Evolutionary conservation across 2,329 filamentous ascomycete species (phyloP).

Genomic region (Neoscytalidium dimidiatum): DNA sequence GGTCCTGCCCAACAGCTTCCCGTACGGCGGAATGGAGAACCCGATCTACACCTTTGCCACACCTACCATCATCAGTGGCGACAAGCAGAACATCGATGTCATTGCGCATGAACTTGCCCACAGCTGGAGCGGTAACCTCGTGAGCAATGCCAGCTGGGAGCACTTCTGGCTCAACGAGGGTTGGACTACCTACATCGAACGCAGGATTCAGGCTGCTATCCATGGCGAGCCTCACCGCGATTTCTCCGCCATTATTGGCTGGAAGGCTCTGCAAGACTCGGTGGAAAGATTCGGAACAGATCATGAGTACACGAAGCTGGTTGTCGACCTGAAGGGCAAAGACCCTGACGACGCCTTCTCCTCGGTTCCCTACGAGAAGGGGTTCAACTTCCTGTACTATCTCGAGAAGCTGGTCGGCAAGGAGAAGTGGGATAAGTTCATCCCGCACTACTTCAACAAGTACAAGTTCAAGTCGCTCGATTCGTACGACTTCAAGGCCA

Average conservation of each 20-base stretch:
- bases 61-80: constrained; percentile 87
- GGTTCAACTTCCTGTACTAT: constrained; percentile 90
- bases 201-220: constrained; percentile 73
- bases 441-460: constrained; percentile 87
- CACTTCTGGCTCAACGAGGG: constrained; percentile 74
- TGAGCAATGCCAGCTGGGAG: constrained; percentile 78
- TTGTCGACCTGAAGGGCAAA: constrained; percentile 82
- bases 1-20: constrained; percentile 78
- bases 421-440: constrained; percentile 91
- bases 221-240: constrained; percentile 86
- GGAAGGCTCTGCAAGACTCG: constrained; percentile 83
- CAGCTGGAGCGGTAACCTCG: constrained; percentile 87
- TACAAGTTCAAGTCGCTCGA: constrained; percentile 87
- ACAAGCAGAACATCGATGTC: constrained; percentile 84
- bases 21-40: constrained; percentile 73
- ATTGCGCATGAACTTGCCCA: constrained; percentile 82
- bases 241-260: constrained; percentile 94
- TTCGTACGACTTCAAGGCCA: constrained; percentile 91
- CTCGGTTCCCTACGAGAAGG: constrained; percentile 91
- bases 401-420: constrained; percentile 84
- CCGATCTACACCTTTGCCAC: constrained; percentile 95
- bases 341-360: constrained; percentile 97
- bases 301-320: constrained; percentile 90
- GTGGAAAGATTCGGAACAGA: constrained; percentile 77
- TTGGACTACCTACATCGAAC: constrained; percentile 94